Conservation (phyloP, 1,139 yeast genomes). For the Kodamaea suecica region DNA sequence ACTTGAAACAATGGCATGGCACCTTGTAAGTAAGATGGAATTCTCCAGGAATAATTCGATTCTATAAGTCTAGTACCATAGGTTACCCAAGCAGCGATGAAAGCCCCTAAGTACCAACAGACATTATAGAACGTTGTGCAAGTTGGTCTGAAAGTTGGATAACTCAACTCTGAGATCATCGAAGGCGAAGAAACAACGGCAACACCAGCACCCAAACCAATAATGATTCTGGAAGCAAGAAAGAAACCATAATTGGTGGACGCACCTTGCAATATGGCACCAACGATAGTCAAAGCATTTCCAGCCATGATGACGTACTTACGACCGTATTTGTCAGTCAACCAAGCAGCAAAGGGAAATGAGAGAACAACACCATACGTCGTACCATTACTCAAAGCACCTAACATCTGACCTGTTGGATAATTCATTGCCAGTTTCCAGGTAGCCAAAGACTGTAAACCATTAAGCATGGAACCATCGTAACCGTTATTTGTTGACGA, state of each 20-base stretch:
- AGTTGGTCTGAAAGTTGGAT: constrained; percentile 47
- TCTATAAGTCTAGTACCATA: constrained; percentile 41
- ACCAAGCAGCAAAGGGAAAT: constrained; percentile 27
- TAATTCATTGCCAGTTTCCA: constrained; percentile 20
- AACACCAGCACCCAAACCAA: constrained; percentile 42
- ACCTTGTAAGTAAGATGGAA: constrained; percentile 48
- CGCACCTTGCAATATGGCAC: constrained; percentile 37
- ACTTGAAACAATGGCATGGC: constrained; percentile 28
- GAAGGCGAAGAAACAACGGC: constrained; percentile 40
- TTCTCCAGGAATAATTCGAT: constrained; percentile 38
- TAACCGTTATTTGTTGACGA: constrained; percentile 23
- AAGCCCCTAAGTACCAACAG: constrained; percentile 43
- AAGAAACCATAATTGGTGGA: constrained; percentile 35
- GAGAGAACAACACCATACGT: constrained; percentile 22
- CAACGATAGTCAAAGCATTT: constrained; percentile 12
- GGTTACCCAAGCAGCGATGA: constrained; percentile 54
- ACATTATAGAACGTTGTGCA: constrained; percentile 49
- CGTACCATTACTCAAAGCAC: constrained; percentile 21
- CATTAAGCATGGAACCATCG: constrained; percentile 23
- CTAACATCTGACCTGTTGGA: constrained; percentile 19
- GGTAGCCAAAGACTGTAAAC: constrained; percentile 18
- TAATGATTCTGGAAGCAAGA: constrained; percentile 33
- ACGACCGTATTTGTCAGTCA: constrained; percentile 50
- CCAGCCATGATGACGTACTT: constrained; percentile 17
- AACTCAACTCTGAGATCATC: constrained; percentile 41